These are phyloP conservation scores for Alternaria triticina DNA, from an alignment of 2,329 filamentous ascomycete genomes.

Conservation along the genomic window DNA sequence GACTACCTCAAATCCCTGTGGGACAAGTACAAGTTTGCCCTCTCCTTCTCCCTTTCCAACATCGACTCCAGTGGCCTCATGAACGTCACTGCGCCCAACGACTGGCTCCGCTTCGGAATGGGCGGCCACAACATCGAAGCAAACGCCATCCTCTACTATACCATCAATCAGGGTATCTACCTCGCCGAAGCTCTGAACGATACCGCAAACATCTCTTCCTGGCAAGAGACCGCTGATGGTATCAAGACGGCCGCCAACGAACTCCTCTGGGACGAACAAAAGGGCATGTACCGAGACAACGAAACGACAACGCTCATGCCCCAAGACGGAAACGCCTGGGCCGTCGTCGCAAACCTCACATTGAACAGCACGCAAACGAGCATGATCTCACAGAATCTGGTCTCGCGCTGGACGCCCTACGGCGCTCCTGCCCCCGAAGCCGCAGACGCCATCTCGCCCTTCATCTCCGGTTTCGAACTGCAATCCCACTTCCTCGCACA, in stretches of 20 bases:
- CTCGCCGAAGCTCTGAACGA: constrained; percentile 59
- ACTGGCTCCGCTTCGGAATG: constrained; percentile 60
- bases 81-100: constrained; percentile 53
- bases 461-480: constrained; percentile 57
- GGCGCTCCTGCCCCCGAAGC: constrained; percentile 58
- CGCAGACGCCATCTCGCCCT: constrained; percentile 56
- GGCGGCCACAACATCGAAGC: constrained; percentile 57
- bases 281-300: constrained; percentile 63
- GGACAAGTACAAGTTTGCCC: constrained; percentile 52
- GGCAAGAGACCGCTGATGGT: constrained; percentile 50
- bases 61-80: constrained; percentile 54
- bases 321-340: constrained; percentile 55
- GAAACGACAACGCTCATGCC: constrained; percentile 59
- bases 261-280: constrained; percentile 56
- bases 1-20: constrained; percentile 52
- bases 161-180: constrained; percentile 59
- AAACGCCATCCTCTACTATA: constrained; percentile 57
- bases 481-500: constrained; percentile 53
- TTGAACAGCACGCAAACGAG: constrained; percentile 34
- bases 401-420: constrained; percentile 49
- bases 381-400: constrained; percentile 43
- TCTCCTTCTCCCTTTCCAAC: constrained; percentile 51
- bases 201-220: constrained; percentile 49
- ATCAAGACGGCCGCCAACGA: constrained; percentile 56
- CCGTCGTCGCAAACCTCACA: constrained; percentile 50